Conservation (phyloP, 805 yeast species). For the Pichia gijzeniarum region DNA sequence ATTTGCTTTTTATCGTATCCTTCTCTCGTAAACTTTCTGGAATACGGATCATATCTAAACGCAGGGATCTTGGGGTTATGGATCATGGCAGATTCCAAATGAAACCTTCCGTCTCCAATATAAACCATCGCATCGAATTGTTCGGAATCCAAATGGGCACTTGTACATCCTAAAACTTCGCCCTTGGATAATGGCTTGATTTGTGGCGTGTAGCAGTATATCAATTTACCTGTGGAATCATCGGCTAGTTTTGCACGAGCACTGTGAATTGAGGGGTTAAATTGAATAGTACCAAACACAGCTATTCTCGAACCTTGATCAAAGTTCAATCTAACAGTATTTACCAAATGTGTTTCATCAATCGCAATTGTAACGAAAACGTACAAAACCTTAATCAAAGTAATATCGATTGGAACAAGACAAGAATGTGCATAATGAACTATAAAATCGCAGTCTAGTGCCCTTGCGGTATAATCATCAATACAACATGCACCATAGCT, state of each 20-base stretch:
- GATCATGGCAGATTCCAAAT: constrained; percentile 92
- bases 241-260: constrained; percentile 53
- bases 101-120: constrained; percentile 95
- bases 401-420: constrained; percentile 89
- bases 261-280: constrained; percentile 88
- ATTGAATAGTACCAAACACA: constrained; percentile 91
- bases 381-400: constrained; percentile 85
- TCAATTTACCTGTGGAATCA: constrained; percentile 33
- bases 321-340: constrained; percentile 71
- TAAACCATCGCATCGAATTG: constrained; percentile 78
- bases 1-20: constrained; percentile 81
- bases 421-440: constrained; percentile 98
- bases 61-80: constrained; percentile 94
- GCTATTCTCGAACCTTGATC: constrained; percentile 61
- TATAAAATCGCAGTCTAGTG: constrained; percentile 88
- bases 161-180: constrained; percentile 94
- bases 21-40: constrained; percentile 84
- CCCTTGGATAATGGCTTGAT: constrained; percentile 90
- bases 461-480: constrained; percentile 90
- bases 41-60: constrained; percentile 90
- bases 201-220: constrained; percentile 80
- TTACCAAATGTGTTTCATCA: constrained; percentile 74
- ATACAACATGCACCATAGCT: constrained; percentile 98
- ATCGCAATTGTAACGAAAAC: constrained; percentile 91
- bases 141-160: constrained; percentile 64